Percentiles rank a stretch among this genome's conserved stretches.
These are phyloP conservation scores for Lichtheimia ornata DNA, from an alignment of 371 early-diverging fungal species.

Conservation along the genomic window DNA sequence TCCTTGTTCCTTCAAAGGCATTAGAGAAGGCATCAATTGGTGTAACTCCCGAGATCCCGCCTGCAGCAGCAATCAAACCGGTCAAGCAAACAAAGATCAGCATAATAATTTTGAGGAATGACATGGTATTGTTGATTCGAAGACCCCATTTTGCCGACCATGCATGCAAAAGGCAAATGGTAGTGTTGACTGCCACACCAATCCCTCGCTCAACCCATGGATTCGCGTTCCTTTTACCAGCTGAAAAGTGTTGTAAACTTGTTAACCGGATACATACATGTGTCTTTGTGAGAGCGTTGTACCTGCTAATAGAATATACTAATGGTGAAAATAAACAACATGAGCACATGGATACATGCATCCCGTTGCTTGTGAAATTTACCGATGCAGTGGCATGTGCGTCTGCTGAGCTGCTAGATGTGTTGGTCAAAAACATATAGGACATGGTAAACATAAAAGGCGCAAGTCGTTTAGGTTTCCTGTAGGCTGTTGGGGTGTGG, in stretches of 20 bases:
- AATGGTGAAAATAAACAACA: neutral
- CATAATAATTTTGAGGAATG: constrained; percentile 17
- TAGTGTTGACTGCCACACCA: constrained; percentile 17
- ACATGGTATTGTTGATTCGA: constrained; percentile 11
- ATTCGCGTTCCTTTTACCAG: constrained; percentile 1
- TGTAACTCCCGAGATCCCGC: constrained; percentile 12
- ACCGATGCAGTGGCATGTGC: constrained; percentile 2
- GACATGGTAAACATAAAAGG: constrained; percentile 19
- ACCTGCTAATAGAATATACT: no score
- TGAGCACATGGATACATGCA: neutral
- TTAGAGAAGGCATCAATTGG: constrained; percentile 9
- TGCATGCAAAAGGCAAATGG: constrained; percentile 13
- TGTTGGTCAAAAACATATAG: constrained; percentile 10
- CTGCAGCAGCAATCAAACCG: constrained; percentile 19
- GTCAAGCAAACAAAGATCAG: constrained; percentile 15
- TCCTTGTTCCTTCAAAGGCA: constrained; percentile 17
- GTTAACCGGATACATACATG: no score
- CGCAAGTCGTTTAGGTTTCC: constrained; percentile 13
- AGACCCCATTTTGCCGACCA: constrained; percentile 14
- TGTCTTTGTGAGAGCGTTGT: no score
- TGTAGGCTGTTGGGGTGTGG: constrained; percentile 3
- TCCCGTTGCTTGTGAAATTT: neutral
- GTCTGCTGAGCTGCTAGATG: constrained; percentile 17
- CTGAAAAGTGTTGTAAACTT: no score
- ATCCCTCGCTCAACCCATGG: constrained; percentile 19